Conservation (phyloP, 2,329 filamentous ascomycete genomes). For the Fusarium sp. region DNA sequence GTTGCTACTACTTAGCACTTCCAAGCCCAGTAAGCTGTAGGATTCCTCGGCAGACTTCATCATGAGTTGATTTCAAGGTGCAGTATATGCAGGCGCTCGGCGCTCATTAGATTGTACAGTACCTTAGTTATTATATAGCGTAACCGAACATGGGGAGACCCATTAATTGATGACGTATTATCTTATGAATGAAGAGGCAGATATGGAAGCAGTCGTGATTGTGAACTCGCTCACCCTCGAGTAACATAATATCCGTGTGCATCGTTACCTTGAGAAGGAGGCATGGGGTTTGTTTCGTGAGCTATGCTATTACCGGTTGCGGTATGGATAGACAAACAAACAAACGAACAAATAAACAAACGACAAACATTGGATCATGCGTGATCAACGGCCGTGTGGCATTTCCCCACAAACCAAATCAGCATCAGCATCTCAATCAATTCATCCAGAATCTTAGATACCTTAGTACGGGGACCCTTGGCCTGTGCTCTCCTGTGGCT, state of each 20-base stretch:
- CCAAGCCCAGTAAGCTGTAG: conserved; percentile 2
- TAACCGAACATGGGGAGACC: conserved; percentile 15
- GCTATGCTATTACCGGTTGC: conserved; percentile 32
- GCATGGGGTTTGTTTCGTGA: conserved; percentile 30
- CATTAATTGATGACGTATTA: conserved; percentile 10
- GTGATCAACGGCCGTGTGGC: conserved; percentile 5
- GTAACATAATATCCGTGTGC: conserved; percentile 5
- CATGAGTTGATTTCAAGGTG: conserved; percentile 6
- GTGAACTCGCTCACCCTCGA: neutral
- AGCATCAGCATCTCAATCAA: neutral
- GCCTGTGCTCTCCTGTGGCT: conserved; percentile 21
- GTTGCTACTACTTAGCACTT: neutral
- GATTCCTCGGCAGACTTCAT: conserved; percentile 24
- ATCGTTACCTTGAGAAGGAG: conserved; percentile 11
- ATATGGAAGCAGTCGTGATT: neutral
- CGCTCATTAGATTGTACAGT: neutral
- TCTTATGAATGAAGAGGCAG: neutral
- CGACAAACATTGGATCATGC: neutral
- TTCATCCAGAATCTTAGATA: neutral
- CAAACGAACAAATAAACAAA: too few species aligned
- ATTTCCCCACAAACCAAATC: conserved; percentile 22
- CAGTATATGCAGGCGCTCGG: neutral
- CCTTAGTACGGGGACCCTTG: neutral
- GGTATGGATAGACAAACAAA: too few species aligned
- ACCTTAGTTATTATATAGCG: too few species aligned